Evolutionary conservation across 352 stramenopile species (phyloP), one percentile per base, ranked within the genome.

Genomic region (Phytophthora hybrid): DNA sequence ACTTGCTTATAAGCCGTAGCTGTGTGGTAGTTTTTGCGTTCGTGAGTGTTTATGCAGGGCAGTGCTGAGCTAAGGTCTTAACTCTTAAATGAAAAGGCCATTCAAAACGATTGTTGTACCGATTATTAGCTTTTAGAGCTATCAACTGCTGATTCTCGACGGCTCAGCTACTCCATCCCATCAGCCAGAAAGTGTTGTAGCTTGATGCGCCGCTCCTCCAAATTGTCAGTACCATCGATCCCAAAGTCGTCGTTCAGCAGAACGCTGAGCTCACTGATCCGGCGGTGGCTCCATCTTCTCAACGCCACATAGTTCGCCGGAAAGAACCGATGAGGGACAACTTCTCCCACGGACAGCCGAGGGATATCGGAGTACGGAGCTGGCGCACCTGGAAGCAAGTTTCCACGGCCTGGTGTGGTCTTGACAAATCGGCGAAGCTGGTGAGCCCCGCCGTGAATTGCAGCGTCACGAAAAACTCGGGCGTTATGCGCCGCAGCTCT

Each of bases 171-270:
- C 46, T 53, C 9, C 46, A 53, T 53, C 13, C 18, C 46, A 5
- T n/a, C n/a, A 26, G 46, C 46, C n/a, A 53, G 46, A 18, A 19
- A 53, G 18, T 16, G 46, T n/a, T 53, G 46, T 6, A 23, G 13
- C 18, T 29, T 56, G 5, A 34, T 19, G 51, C 51, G 51, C 51
- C 51, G 23, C 6, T 56, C 21, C 11, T 56, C 14, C 21, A 56
- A 18, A 21, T 5, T n/a, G 11, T 58, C 44, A 19, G 9, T 19
- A 2, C 44, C 3, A n/a, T 49, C n/a, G 34, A 68, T 68, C 1
- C 51, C 61, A 37, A 68, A 68, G 29, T 68, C 23, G 14, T 68
- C 61, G 14, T 68, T 68, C 14, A 68, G 21, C 19, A 68, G n/a
- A 29, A 68, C 29, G 46, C 61, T 46, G 14, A 68, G 32, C 1